phyloP scores from a whole-genome alignment of 768 basidiomycete species.

The Calvatia gigantea region DNA sequence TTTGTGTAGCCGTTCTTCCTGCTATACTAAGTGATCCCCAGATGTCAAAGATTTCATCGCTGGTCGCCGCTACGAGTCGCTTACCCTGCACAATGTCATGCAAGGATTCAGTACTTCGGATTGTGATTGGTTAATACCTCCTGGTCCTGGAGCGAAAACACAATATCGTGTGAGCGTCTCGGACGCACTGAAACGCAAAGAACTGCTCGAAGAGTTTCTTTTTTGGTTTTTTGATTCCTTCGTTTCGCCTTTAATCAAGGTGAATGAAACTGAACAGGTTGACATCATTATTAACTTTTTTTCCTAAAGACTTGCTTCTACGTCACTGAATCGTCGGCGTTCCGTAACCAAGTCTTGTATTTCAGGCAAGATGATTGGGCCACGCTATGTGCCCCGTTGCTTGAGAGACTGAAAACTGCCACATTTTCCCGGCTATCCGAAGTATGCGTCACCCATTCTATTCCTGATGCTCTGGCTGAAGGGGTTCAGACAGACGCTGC shows the following conservation, averaged over 20 bases:
- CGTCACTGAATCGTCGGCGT: slow-evolving; percentile 87
- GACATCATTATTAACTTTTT: not conserved
- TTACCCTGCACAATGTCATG: slow-evolving; percentile 71
- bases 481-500: slow-evolving; percentile 52
- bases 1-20: not conserved
- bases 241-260: slow-evolving; percentile 74
- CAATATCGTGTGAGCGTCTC: slow-evolving; percentile 54
- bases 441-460: slow-evolving; percentile 33
- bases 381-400: slow-evolving; percentile 74
- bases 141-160: slow-evolving; percentile 27
- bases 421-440: slow-evolving; percentile 71
- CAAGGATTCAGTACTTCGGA: slow-evolving; percentile 73
- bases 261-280: slow-evolving; percentile 25
- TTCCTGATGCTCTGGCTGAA: not conserved
- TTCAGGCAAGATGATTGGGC: slow-evolving; percentile 96
- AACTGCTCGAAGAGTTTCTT: slow-evolving; percentile 84
- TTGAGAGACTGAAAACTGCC: slow-evolving; percentile 64
- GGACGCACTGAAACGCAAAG: slow-evolving; percentile 73
- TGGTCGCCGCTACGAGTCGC: slow-evolving; percentile 76
- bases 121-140: slow-evolving; percentile 75
- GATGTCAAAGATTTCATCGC: slow-evolving; percentile 74
- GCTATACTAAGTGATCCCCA: slow-evolving; percentile 23
- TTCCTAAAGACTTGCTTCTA: slow-evolving; percentile 84
- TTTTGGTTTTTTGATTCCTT: slow-evolving; percentile 94
- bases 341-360: slow-evolving; percentile 79